A percentile compares a stretch with the other conserved stretches of the same genome.
phyloP scores from a whole-genome alignment of 331 rosid species.

The Ulmus americana region DNA sequence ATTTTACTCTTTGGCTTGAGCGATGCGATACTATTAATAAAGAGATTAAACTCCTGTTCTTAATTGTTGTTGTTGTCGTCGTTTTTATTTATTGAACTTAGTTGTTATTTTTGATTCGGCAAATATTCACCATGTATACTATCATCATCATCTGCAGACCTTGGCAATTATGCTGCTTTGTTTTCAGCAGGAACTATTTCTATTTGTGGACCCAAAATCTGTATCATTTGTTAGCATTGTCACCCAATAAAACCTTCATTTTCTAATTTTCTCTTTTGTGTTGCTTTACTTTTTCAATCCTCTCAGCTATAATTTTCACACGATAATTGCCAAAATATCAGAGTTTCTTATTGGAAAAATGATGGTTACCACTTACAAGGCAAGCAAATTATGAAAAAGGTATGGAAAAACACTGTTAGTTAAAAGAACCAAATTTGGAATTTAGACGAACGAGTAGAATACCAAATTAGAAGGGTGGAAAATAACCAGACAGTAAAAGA shows the following conservation, averaged over 20 bases:
- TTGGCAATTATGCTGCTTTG: constrained; percentile 34
- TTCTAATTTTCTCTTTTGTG: background rate
- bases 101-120: constrained; percentile 21
- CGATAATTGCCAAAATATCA: too few species aligned
- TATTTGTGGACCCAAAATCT: constrained; percentile 21
- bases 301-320: too few species aligned
- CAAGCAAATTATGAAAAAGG: too few species aligned
- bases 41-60: constrained; percentile 22
- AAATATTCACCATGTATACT: constrained; percentile 24
- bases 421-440: background rate
- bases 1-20: constrained; percentile 71
- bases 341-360: too few species aligned
- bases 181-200: constrained; percentile 30
- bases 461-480: background rate
- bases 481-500: background rate
- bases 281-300: too few species aligned
- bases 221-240: constrained; percentile 15
- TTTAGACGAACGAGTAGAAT: background rate
- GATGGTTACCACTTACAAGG: too few species aligned
- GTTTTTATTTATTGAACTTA: constrained; percentile 26
- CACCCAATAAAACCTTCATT: constrained; percentile 26
- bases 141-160: constrained; percentile 34
- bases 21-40: constrained; percentile 41
- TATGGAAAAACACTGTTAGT: too few species aligned
- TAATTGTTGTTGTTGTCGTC: constrained; percentile 16